Evolutionary conservation across 140 eudicot species (phyloP), one percentile per base, ranked within the genome.

Genomic region (Flaveria floridana): DNA sequence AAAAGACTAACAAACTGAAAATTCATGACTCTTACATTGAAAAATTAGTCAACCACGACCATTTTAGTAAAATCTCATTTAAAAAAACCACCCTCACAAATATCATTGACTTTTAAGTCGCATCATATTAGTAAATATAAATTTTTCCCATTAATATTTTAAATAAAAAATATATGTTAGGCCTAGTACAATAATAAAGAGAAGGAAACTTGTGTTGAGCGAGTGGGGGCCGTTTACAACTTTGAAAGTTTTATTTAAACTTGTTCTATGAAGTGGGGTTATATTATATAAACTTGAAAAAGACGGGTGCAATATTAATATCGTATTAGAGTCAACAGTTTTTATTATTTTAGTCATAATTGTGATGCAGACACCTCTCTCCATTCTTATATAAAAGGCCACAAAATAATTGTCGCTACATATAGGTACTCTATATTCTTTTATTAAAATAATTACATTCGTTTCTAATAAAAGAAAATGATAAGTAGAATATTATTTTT

Each of bases 201-300:
- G 9, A 30, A 71, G 10, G 76, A 78, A 72, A 71, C 25, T 78
- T 58, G 64, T 61, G 65, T 61, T 61, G 47, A 64, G 69, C 15
- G 65, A 34, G 72, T 72, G 82, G 82, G 80, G 77, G 72, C 72
- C 72, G 9, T 70, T 53, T 76, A 67, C 23, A 25, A 23, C 3
- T 30, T 76, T 55, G 71, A 37, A 28, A 16, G 9, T 28, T 61
- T 8, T 70, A 62, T 34, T 34, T 37, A 21, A 61, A 67, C 41
- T 58, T 21, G 63, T 39, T 56, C 56, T 23, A 61, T 71, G 55
- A 70, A 59, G 77, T 78, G 77, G 82, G 81, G 81, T 78, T 16
- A 28, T 9, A 28, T 9, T 63, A 64, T 75, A 30, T 51, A 76
- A 34, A n/a, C 8, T 37, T 70, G 82, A 78, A 50, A 78, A 47